Base-by-base conservation (phyloP, 2,329 filamentous ascomycete genomes). In the Paracoccidioides lutzii region DNA sequence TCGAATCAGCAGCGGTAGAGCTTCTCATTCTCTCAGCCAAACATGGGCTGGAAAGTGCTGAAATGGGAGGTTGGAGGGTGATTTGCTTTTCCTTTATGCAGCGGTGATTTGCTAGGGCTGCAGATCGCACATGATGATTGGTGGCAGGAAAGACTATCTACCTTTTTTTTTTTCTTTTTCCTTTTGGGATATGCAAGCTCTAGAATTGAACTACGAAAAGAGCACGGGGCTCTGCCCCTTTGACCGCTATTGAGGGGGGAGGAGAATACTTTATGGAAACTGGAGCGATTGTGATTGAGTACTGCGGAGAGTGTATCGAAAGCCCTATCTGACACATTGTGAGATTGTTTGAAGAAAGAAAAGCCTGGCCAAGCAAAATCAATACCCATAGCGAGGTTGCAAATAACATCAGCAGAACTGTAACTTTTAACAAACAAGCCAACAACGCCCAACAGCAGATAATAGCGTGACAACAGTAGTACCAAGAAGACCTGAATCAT, bases 1-100 rank as follows among this genome's bases (percentile, higher is more conserved):
- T 80, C 32, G 74, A 68, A 33, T 86, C 82, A 0, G 89, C 84
- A 33, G 79, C 78, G 1, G 72, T 66, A 59, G 81, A 79, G 63
- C 94, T 85, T 15, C 83, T 79, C 2, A 87, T 84, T 9, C 93
- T 83, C 68, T 98, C 93, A 49, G 88, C 78, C 66, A 94, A 85
- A 22, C 22, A 2, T 97, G 75, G 0, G 88, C 84, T 1, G 82
- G 81, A 4, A 98, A 79, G 64, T 97, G 93, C 43, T 32, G 43
- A 30, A 45, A 30, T 45, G 43, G 28, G 28, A 33, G 38, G 15
- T 15, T 51, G 40, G 49, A 28, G 49, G 49, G 15, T n/a, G 48
- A 51, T 30, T 28, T 7, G 12, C 15, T 7, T 41, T 28, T 30
- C n/a, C 10, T 40, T 51, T 6, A 12, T 41, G 35, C 35, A n/a